Conservation (phyloP, 1,284 basidiomycete species). For the Fomitopsis schrenkii region DNA sequence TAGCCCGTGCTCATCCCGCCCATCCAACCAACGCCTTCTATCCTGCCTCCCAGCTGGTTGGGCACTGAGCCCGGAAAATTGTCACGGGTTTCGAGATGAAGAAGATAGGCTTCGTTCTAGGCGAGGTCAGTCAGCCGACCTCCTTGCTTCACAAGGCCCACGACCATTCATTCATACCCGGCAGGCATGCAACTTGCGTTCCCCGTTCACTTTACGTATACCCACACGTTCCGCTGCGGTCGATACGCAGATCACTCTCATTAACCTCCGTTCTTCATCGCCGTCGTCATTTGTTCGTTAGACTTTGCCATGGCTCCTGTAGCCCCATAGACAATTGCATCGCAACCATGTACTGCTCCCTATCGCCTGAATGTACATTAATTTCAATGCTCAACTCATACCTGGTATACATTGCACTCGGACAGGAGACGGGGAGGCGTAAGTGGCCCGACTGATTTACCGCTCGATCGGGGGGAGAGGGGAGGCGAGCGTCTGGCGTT, state of each 20-base stretch:
- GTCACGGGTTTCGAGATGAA: not conserved
- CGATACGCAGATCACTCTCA: too few relatives aligned
- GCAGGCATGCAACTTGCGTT: too few relatives aligned
- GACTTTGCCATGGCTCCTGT: too few relatives aligned
- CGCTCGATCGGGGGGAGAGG: not conserved
- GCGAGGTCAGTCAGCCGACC: not conserved
- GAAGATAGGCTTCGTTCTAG: not conserved
- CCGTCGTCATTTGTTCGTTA: too few relatives aligned
- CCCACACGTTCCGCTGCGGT: too few relatives aligned
- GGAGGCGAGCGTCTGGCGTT: slow-evolving; percentile 1
- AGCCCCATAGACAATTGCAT: too few relatives aligned
- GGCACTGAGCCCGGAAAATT: not conserved
- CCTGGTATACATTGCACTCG: not conserved
- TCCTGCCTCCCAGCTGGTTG: not conserved
- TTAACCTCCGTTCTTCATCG: too few relatives aligned
- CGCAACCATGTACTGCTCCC: too few relatives aligned
- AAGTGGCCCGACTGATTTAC: not conserved
- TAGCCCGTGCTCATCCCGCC: not conserved
- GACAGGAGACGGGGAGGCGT: not conserved
- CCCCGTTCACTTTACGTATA: too few relatives aligned
- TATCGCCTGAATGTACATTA: not conserved
- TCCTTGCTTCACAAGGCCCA: too few relatives aligned
- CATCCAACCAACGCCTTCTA: too few relatives aligned
- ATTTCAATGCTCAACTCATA: not conserved
- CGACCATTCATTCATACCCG: too few relatives aligned